phyloP scores from a whole-genome alignment of 2,329 filamentous ascomycete genomes.

The Biscogniauxia mediterranea region DNA sequence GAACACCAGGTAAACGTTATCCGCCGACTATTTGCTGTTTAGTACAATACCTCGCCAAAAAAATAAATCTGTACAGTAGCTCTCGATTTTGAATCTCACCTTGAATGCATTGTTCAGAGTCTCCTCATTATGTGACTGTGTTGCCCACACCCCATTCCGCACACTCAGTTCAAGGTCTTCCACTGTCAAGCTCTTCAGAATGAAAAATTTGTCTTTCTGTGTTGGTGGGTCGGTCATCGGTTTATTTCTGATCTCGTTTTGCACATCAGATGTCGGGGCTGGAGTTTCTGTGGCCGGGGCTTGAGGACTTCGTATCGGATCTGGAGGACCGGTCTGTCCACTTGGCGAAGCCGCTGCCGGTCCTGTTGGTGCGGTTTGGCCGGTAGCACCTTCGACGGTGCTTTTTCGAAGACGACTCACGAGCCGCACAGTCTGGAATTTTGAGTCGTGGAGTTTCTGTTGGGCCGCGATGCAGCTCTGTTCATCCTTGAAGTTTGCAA shows the following conservation, averaged over 20 bases:
- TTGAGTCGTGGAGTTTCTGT: conserved; percentile 83
- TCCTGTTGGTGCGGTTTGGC: conserved; percentile 53
- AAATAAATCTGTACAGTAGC: neutral
- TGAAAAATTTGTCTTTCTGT: conserved; percentile 75
- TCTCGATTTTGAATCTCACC: conserved; percentile 43
- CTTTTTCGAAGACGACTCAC: conserved; percentile 77
- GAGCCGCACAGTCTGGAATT: conserved; percentile 79
- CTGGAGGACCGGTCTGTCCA: conserved; percentile 19
- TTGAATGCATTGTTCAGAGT: conserved; percentile 77
- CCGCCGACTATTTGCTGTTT: conserved; percentile 55
- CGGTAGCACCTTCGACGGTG: conserved; percentile 38
- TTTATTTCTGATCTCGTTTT: conserved; percentile 15
- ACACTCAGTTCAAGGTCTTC: conserved; percentile 89
- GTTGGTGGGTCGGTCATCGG: conserved; percentile 17
- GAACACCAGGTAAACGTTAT: conserved; percentile 89
- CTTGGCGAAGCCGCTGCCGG: conserved; percentile 44
- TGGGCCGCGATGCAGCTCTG: conserved; percentile 72
- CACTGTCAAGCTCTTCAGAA: conserved; percentile 87
- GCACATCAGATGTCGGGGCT: conserved; percentile 14
- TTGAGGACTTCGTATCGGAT: conserved; percentile 16
- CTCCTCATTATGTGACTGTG: conserved; percentile 90
- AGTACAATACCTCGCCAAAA: conserved; percentile 3
- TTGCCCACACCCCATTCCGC: conserved; percentile 88
- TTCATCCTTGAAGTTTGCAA: conserved; percentile 91
- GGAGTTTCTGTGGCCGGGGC: conserved; percentile 9